Base-by-base conservation (phyloP, 306 rosid species). In the Geum urbanum region DNA sequence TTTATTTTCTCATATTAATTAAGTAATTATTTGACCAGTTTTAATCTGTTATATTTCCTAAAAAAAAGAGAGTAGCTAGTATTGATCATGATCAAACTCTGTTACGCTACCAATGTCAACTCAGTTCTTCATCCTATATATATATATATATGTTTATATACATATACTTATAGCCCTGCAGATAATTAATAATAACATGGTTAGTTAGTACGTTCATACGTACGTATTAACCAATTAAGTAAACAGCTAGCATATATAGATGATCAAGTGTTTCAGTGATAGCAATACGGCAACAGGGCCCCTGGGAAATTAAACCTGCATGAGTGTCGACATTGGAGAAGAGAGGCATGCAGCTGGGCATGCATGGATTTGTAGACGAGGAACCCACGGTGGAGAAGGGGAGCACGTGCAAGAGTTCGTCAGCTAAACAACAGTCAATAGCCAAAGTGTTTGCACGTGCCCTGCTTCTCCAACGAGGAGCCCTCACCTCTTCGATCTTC, bases 391-490 rank as follows among this genome's bases (percentile, higher is more conserved):
- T 92, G 97, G 96, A 84, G 97, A 88, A 82, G 87, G 84, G 81
- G 89, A 84, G 90, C 94, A 83, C 94, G 86, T 90, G 98, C 96
- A 88, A 86, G 74, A 11, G 46, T 45, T 67, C 59, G 8, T n/a
- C 13, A 9, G 50, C 32, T 35, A 27, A 47, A 16, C 70, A 76
- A 45, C 59, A 63, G 75, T 41, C 44, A 60, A 45, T 63, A 63
- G 75, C 45, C 44, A 60, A 73, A 15, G 18, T 18, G 32, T 46
- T 85, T 90, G 96, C 98, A 90, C 97, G 98, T 94, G 98, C 94
- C 96, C 97, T 94, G 95, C 95, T 94, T 94, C 98, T 94, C 98
- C 98, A 94, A 72, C 97, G 69, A 70, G 90, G 92, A 85, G 84
- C 65, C 71, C 86, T 72, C 96, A 84, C 83, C 45, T 48, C 72